Base-by-base conservation (phyloP, 1,284 basidiomycete genomes). In the Takashimella koratensis region DNA sequence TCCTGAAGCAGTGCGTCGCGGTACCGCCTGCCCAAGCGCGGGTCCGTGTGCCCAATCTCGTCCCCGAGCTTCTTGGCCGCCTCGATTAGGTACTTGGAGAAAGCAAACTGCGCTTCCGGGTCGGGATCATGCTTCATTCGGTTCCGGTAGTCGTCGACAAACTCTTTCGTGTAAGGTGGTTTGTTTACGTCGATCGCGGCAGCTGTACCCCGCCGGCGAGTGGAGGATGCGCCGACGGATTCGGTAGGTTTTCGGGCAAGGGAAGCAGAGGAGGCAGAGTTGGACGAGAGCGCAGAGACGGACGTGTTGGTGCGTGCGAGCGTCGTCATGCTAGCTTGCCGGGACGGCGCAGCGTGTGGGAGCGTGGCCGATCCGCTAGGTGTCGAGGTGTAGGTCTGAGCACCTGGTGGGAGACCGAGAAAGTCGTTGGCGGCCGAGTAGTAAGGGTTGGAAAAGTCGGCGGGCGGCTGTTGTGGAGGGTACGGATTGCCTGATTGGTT, bases 81-180 rank as follows among this genome's bases (percentile, higher is more conserved):
- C 70, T 98, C 96, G 73, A 99, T 95, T 54, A 99, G 85, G 73
- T 98, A 98, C 76, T 95, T 95, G 12, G 93, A 91, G 70, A 94
- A 98, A 20, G 88, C 81, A 75, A 98, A 98, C 73, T 98, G 96
- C n/a, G 94, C 90, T 75, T 98, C 96, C 0, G 95, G 93, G 70
- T 99, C 96, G 0, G 95, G 93, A 74, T 98, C 96, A 45, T 85
- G 87, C 78, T 98, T 98, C 79, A 99, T 97, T 48, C 96, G 85
- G 56, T 88, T 86, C 20, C 96, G 87, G 75, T 98, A 98, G 70
- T 96, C 88, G 70, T 98, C 93, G 61, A 99, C 94, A 70, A 95
- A 97, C 67, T 92, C 88, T 72, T 96, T 97, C 41, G 93, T 97
- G 76, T 85, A 93, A 1, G 91, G 91, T 21, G 90, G 90, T 5